These are phyloP conservation scores for Rosa hybrid DNA, from an alignment of 331 rosid species.

Conservation along the genomic window DNA sequence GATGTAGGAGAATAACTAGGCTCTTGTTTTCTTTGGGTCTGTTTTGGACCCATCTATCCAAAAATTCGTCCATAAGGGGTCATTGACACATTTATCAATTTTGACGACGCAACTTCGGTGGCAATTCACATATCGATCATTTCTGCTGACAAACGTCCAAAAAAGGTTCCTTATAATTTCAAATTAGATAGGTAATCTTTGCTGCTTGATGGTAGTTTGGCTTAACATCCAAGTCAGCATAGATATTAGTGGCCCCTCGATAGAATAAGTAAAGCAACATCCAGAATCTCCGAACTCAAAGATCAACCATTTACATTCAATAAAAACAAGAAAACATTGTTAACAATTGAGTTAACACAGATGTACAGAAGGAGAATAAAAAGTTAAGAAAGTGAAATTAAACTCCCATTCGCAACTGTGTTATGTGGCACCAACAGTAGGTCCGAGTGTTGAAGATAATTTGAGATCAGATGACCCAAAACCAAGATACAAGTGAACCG, in stretches of 20 bases:
- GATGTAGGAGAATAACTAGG: too few relatives aligned
- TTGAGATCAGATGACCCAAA: constrained; percentile 64
- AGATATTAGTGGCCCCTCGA: background rate
- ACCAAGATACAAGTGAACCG: constrained; percentile 85
- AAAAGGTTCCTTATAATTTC: too few relatives aligned
- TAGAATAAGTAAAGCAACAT: background rate
- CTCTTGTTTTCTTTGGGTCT: too few relatives aligned
- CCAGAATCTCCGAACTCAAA: background rate
- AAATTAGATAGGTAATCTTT: background rate
- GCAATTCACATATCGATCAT: too few relatives aligned
- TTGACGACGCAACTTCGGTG: too few relatives aligned
- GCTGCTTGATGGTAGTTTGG: background rate
- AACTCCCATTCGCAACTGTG: constrained; percentile 4
- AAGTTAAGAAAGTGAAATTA: background rate
- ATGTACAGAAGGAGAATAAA: constrained; percentile 4
- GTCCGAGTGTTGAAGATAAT: background rate
- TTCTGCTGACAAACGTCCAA: background rate
- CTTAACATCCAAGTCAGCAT: background rate
- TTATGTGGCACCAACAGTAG: constrained; percentile 7
- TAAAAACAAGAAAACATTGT: background rate
- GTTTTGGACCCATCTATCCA: too few relatives aligned
- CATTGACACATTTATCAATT: too few relatives aligned
- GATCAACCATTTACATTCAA: background rate
- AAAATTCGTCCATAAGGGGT: too few relatives aligned
- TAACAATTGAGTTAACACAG: background rate